Percentiles rank a stretch among this genome's conserved stretches.
Evolutionary conservation across 78 protist genomes (phyloP).

Genomic region (Guillardia theta): DNA sequence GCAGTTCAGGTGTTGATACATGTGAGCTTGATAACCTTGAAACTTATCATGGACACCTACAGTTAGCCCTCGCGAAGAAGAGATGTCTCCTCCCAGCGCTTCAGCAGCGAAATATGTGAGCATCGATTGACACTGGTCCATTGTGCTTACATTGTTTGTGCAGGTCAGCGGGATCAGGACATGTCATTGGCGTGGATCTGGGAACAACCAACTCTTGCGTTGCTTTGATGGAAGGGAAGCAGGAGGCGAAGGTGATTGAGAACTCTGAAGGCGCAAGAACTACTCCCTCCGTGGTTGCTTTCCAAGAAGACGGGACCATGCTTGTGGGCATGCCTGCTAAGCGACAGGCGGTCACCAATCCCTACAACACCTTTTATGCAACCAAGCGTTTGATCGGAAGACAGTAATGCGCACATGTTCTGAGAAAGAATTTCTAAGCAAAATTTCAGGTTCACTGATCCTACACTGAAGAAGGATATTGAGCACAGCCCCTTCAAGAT

Average conservation of each 20-base stretch:
- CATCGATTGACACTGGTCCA: no score
- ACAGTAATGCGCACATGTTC: neutral
- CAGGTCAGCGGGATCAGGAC: neutral
- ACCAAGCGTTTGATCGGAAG: conserved; percentile 95
- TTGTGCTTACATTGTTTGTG: no score
- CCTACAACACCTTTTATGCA: conserved; percentile 87
- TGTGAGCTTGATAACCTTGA: neutral
- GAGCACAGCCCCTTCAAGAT: conserved; percentile 73
- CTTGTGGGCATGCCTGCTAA: conserved; percentile 92
- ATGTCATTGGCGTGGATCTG: conserved; percentile 95
- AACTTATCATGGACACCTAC: neutral
- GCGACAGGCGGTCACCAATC: conserved; percentile 88
- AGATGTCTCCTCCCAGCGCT: neutral
- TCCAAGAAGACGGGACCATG: conserved; percentile 77
- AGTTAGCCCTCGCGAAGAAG: neutral
- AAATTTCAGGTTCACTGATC: neutral
- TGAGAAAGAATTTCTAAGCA: neutral
- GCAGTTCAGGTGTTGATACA: neutral
- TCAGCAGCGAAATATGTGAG: no score
- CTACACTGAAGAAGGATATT: conserved; percentile 66
- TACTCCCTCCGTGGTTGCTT: conserved; percentile 95
- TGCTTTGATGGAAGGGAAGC: conserved; percentile 84
- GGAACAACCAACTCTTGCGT: conserved; percentile 99
- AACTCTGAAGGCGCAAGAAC: conserved; percentile 91
- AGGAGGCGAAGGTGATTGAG: conserved; percentile 73